Base-by-base conservation (phyloP, 2,329 filamentous ascomycete genomes). In the Sclerotinia glacialis region DNA sequence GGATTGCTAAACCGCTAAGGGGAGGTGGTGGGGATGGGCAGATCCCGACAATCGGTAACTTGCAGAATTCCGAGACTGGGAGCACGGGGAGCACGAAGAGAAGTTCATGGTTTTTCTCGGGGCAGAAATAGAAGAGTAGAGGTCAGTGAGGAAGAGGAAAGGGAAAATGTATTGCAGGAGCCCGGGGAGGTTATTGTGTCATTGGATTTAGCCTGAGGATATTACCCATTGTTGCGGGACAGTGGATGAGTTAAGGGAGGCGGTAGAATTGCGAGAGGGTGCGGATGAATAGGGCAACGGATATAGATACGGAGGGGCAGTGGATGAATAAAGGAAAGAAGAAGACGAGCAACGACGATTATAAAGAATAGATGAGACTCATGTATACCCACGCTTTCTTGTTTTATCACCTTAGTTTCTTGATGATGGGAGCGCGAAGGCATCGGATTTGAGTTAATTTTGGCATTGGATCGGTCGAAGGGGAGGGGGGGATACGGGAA, bases 1-100 rank as follows among this genome's bases (percentile, higher is more conserved):
- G 87, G 72, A 90, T 90, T 72, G 87, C 87, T 64, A 90, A 90
- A 78, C 87, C 87, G 23, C 82, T 90, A 49, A 83, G 87, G 67
- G 87, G 87, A 63, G 87, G 87, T 69, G 86, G 86, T 60, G 72
- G 40, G 21, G 71, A 61, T 52, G 74, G 71, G 12, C 64, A 81
- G 58, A 84, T 84, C 70, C 86, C 86, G 12, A 81, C 84, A 37
- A 83, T 89, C 71, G 80, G 83, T 70, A 83, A 79, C 72, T 79
- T 88, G 68, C 83, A 88, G 78, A 86, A 82, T 73, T 60, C 56
- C 14, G 85, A 88, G 76, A 71, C 67, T 21, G 66, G 66, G 21
- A 68, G 65, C 14, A 69, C 69, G 21, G 56, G 66, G 26, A 69
- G 70, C n/a, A 74, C 73, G 50, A 75, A 75, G 72, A 68, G 76